Conservation (phyloP, 2,329 filamentous ascomycete species). For the Cylindrodendrum hubeiense region DNA sequence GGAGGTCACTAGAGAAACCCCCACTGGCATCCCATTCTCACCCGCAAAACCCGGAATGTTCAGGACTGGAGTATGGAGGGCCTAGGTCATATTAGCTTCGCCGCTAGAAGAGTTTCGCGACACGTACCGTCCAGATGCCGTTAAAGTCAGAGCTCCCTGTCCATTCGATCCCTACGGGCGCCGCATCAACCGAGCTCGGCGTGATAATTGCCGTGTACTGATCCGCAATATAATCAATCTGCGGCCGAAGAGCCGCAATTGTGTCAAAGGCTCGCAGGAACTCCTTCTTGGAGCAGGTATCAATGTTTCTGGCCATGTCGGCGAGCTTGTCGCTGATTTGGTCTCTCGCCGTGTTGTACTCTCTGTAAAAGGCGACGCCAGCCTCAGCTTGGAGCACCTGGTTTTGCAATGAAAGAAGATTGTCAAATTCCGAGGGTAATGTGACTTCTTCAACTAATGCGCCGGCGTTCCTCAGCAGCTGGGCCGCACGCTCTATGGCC, state of each 20-base stretch:
- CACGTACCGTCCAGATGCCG: constrained; percentile 59
- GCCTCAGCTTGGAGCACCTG: constrained; percentile 65
- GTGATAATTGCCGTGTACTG: constrained; percentile 67
- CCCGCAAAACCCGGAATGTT: constrained; percentile 35
- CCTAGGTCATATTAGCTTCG: background rate
- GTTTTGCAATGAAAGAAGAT: constrained; percentile 53
- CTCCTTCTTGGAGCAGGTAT: constrained; percentile 53
- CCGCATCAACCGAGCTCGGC: constrained; percentile 69
- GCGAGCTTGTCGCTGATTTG: constrained; percentile 54
- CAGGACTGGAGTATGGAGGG: constrained; percentile 28
- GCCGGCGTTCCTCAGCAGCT: constrained; percentile 55
- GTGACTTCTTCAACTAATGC: constrained; percentile 65
- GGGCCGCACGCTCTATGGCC: constrained; percentile 52
- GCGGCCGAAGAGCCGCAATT: constrained; percentile 62
- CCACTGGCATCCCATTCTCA: constrained; percentile 32
- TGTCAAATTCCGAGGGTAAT: constrained; percentile 59
- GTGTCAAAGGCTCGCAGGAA: constrained; percentile 65
- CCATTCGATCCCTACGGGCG: constrained; percentile 60
- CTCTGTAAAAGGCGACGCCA: constrained; percentile 62
- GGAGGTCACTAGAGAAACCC: constrained; percentile 28
- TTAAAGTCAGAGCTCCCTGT: constrained; percentile 67
- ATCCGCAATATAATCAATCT: constrained; percentile 61
- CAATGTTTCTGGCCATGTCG: constrained; percentile 63
- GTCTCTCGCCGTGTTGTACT: constrained; percentile 60
- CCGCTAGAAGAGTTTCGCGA: constrained; percentile 26